These are phyloP conservation scores for Rhodotorula sp. DNA, from an alignment of 1,284 basidiomycete genomes.

Conservation along the genomic window DNA sequence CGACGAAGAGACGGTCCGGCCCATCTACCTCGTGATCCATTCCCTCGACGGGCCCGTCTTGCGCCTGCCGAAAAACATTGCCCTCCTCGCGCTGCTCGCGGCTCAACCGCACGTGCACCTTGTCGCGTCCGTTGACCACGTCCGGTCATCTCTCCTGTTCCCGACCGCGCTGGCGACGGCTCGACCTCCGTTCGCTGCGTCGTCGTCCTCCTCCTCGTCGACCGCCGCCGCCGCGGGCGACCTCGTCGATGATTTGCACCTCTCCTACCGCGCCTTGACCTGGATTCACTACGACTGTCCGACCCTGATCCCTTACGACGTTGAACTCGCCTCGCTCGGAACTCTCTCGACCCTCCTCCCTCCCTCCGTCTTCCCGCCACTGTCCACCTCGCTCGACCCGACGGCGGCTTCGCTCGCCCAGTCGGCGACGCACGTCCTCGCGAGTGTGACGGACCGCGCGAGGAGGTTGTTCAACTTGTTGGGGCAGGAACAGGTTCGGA, in stretches of 20 bases:
- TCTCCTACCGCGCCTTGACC: slow-evolving; percentile 60
- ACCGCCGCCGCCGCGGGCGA: slow-evolving; percentile 45
- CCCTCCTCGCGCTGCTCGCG: slow-evolving; percentile 67
- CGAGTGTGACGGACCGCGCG: slow-evolving; percentile 80
- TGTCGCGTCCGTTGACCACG: slow-evolving; percentile 77
- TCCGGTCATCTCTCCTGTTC: slow-evolving; percentile 74
- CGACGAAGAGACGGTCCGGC: slow-evolving; percentile 14
- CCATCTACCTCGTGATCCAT: slow-evolving; percentile 76
- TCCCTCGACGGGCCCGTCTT: slow-evolving; percentile 76
- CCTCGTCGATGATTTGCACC: slow-evolving; percentile 57
- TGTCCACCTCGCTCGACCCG: slow-evolving; percentile 47
- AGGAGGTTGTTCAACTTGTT: slow-evolving; percentile 47
- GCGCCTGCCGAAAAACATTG: slow-evolving; percentile 61
- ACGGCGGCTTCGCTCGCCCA: slow-evolving; percentile 27
- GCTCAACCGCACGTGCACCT: slow-evolving; percentile 71
- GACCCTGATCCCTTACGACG: slow-evolving; percentile 74
- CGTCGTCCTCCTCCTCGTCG: slow-evolving; percentile 19
- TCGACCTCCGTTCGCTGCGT: slow-evolving; percentile 23
- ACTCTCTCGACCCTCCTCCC: slow-evolving; percentile 41
- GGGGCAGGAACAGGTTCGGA: slow-evolving; percentile 24
- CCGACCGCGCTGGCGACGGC: slow-evolving; percentile 47
- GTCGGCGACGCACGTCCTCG: slow-evolving; percentile 52
- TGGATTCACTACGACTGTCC: slow-evolving; percentile 87
- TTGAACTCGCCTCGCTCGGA: slow-evolving; percentile 54
- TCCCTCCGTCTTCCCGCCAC: slow-evolving; percentile 52